These are phyloP conservation scores for Podila horticola DNA, from an alignment of 192 early-diverging fungal genomes.

Conservation along the genomic window DNA sequence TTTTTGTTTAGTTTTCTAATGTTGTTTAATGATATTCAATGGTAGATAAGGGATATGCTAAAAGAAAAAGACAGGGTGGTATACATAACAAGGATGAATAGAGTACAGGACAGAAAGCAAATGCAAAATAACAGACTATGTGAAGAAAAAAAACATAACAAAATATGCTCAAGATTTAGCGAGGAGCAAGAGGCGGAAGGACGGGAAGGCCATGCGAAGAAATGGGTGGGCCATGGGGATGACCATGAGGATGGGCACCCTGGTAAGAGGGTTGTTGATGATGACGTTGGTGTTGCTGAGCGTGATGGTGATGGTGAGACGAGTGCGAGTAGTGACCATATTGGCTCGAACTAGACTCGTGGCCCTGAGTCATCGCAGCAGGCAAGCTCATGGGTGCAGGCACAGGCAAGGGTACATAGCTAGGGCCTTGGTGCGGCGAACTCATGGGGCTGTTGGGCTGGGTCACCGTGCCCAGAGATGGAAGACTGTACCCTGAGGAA, in stretches of 20 bases:
- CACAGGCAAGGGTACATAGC: conserved; percentile 7
- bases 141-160: too few species aligned
- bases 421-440: conserved; percentile 33
- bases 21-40: not conserved
- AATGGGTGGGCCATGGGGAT: conserved; percentile 14
- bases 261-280: not conserved
- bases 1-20: too few species aligned
- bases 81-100: too few species aligned
- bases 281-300: conserved; percentile 5
- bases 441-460: conserved; percentile 32
- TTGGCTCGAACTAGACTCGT: conserved; percentile 24
- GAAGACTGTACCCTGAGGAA: conserved; percentile 12
- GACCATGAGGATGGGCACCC: not conserved
- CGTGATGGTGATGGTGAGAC: not conserved
- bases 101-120: too few species aligned
- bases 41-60: not conserved
- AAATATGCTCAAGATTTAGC: conserved; percentile 4
- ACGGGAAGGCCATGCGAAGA: conserved; percentile 9
- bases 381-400: conserved; percentile 43
- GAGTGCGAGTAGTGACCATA: conserved; percentile 2
- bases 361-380: conserved; percentile 13
- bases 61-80: too few species aligned
- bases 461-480: conserved; percentile 33
- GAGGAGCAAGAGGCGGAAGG: conserved; percentile 33
- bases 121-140: too few species aligned